A percentile compares a stretch with the other conserved stretches of the same genome.
Evolutionary conservation across 768 basidiomycete species (phyloP).

Genomic region (Panaeolus papilionaceus): DNA sequence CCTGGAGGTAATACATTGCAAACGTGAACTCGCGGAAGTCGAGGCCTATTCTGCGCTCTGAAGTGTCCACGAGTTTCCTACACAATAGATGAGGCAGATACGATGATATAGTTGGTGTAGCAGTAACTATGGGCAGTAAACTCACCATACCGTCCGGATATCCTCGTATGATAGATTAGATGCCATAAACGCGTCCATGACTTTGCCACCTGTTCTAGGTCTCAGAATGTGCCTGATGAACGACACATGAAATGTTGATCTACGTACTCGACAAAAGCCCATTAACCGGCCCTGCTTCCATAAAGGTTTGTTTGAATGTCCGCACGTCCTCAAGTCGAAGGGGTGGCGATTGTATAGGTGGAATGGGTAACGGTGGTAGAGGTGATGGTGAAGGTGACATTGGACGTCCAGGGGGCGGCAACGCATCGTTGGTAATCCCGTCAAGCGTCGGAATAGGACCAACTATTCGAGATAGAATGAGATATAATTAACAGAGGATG

Average conservation of each 20-base stretch:
- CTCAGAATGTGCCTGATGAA: slow-evolving; percentile 2
- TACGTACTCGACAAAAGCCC: slow-evolving; percentile 59
- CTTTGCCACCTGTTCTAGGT: slow-evolving; percentile 54
- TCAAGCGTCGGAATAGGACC: slow-evolving; percentile 54
- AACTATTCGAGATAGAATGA: slow-evolving; percentile 40
- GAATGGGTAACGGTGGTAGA: slow-evolving; percentile 5
- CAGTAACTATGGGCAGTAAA: slow-evolving; percentile 13
- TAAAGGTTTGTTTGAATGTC: slow-evolving; percentile 62
- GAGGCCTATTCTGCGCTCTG: slow-evolving; percentile 57
- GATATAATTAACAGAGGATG: not conserved
- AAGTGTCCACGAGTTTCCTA: slow-evolving; percentile 70
- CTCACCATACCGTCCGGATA: slow-evolving; percentile 65
- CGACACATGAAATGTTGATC: not conserved
- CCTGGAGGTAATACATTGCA: slow-evolving; percentile 69
- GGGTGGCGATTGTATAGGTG: slow-evolving; percentile 17
- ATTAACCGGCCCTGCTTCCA: slow-evolving; percentile 52
- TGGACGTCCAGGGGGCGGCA: not conserved
- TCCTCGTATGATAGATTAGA: slow-evolving; percentile 63
- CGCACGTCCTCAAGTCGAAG: slow-evolving; percentile 52
- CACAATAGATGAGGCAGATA: slow-evolving; percentile 11
- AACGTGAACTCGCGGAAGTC: slow-evolving; percentile 73
- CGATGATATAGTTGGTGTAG: slow-evolving; percentile 4
- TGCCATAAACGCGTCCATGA: slow-evolving; percentile 67
- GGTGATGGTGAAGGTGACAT: slow-evolving; percentile 9
- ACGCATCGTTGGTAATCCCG: slow-evolving; percentile 33